Percentiles rank a stretch among this genome's conserved stretches.
Evolutionary conservation across 495 filamentous ascomycete genomes (phyloP).

Genomic region (Penicillium paxilli): DNA sequence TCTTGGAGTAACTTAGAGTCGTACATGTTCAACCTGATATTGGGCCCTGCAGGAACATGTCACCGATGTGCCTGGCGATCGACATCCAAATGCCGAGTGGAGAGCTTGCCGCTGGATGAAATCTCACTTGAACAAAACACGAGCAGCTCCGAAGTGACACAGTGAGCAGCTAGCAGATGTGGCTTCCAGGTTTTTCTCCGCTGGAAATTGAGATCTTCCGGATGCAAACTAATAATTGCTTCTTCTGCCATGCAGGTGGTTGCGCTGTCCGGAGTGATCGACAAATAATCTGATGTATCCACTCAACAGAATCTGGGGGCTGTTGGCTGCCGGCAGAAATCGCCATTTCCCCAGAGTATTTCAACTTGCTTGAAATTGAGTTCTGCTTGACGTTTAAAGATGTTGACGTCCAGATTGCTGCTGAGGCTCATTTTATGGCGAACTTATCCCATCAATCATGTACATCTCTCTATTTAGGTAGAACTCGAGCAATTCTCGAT

Average conservation of each 20-base stretch:
- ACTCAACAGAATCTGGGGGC: background rate
- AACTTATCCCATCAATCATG: no score
- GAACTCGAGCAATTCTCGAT: background rate
- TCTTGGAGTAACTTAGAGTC: background rate
- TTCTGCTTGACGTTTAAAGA: background rate
- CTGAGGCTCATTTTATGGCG: no score
- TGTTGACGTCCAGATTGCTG: no score
- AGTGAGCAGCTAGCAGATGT: background rate
- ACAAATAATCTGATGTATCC: background rate
- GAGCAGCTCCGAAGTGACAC: background rate
- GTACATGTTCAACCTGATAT: slow-evolving; percentile 5
- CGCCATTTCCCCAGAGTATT: background rate
- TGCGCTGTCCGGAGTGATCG: background rate
- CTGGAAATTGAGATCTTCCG: background rate
- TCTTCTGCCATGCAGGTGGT: background rate
- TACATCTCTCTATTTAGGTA: no score
- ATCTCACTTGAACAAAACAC: background rate
- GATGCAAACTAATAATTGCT: background rate
- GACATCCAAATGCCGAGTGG: background rate
- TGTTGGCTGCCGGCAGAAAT: background rate
- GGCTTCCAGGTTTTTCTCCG: background rate
- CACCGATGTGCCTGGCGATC: slow-evolving; percentile 6
- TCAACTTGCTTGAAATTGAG: background rate
- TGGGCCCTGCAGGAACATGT: slow-evolving; percentile 1
- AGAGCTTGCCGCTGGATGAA: background rate